Base-by-base conservation (phyloP, 1,284 basidiomycete genomes). In the Thecaphora thlaspeos region DNA sequence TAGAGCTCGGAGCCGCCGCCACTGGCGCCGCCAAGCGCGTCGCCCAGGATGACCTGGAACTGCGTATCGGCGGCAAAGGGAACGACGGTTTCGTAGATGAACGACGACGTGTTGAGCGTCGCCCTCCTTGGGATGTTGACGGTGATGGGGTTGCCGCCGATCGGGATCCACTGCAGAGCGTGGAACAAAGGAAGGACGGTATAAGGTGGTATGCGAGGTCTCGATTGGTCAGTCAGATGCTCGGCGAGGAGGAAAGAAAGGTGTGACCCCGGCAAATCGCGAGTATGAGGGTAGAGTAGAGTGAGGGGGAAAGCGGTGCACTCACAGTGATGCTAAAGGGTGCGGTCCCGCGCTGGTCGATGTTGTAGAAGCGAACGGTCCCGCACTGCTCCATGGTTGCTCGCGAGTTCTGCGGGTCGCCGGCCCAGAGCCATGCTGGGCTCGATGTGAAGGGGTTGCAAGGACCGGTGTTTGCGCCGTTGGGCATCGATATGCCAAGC, bases 331-430 rank as follows among this genome's bases (percentile, higher is more conserved):
- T 66, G 41, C 62, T 62, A 36, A 66, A 71, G 4, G 68, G 68
- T 7, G 48, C 37, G 2, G 68, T 71, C 14, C 66, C 66, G 41
- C 68, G 54, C 4, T 43, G 38, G 14, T 49, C 57, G 19, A 69
- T 55, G 41, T 68, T 68, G 59, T 71, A 71, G 23, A 61, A 69
- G 14, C 44, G 40, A 14, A 70, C 57, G n/a, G 39, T 41, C 21
- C 67, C 62, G 46, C 66, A 69, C 30, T 61, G 62, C 30, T 52
- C 38, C 63, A 62, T 60, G 49, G 43, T 46, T 12, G 28, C 24
- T 9, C 37, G 21, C 26, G 44, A 58, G 21, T 57, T 55, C 24
- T n/a, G 26, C 8, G 60, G 38, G 42, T 70, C 68, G 10, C 48
- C 61, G 18, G 65, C 66, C 21, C 55, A 68, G n/a, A 41, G 42